These are phyloP conservation scores for Voacanga thouarsii DNA, from an alignment of 257 asterid genomes.

Conservation along the genomic window DNA sequence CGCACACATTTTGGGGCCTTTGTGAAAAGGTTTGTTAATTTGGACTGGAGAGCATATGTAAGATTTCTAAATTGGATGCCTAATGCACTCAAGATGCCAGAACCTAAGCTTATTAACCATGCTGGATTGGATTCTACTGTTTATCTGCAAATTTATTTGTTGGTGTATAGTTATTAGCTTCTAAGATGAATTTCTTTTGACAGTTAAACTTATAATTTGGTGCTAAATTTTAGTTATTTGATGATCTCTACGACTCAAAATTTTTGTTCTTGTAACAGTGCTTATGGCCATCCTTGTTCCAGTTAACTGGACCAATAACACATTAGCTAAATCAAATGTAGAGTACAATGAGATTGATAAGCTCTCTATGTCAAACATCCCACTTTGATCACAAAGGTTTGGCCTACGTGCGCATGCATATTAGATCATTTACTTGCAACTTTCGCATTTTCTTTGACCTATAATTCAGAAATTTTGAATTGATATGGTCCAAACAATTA, in stretches of 20 bases:
- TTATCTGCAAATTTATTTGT: constrained; percentile 84
- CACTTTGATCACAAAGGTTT: constrained; percentile 69
- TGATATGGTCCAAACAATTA: neutral
- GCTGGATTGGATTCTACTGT: constrained; percentile 96
- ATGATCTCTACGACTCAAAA: constrained; percentile 62
- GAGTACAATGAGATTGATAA: constrained; percentile 70
- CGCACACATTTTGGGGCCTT: constrained; percentile 49
- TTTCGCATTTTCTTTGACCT: neutral
- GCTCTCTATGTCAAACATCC: constrained; percentile 91
- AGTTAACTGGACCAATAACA: constrained; percentile 87
- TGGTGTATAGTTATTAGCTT: constrained; percentile 49
- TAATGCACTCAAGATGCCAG: constrained; percentile 95
- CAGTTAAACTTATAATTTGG: neutral
- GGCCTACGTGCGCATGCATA: constrained; percentile 8
- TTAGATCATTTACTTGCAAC: neutral
- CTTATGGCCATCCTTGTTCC: constrained; percentile 86
- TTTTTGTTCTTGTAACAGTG: constrained; percentile 76
- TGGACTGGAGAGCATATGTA: constrained; percentile 87
- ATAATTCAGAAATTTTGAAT: neutral
- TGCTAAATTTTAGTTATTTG: constrained; percentile 16
- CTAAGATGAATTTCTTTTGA: neutral
- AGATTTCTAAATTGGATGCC: constrained; percentile 93
- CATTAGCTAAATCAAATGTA: constrained; percentile 49
- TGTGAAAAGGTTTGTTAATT: constrained; percentile 58
- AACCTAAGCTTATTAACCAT: constrained; percentile 87